These are phyloP conservation scores for Fusarium buxicola DNA, from an alignment of 2,329 filamentous ascomycete species.

Conservation along the genomic window DNA sequence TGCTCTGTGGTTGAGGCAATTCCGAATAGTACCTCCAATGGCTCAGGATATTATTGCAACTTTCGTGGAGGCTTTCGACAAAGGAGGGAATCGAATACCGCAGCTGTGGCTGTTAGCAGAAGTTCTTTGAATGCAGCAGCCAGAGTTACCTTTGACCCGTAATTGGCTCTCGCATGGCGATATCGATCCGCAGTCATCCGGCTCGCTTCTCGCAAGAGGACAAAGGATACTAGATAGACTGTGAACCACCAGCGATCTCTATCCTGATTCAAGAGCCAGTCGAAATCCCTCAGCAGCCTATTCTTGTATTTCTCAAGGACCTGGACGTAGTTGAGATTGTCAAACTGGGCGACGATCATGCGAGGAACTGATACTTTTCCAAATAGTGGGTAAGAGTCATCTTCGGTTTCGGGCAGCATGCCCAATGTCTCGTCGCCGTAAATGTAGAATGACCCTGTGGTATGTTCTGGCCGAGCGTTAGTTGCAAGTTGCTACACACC, in stretches of 20 bases:
- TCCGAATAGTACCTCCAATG: too few relatives aligned
- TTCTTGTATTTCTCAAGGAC: conserved; percentile 52
- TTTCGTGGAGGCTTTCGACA: conserved; percentile 58
- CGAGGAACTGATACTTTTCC: conserved; percentile 55
- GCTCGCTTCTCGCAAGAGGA: conserved; percentile 58
- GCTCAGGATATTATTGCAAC: conserved; percentile 61
- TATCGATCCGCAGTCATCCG: conserved; percentile 55
- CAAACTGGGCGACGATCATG: conserved; percentile 60
- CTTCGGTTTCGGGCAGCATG: conserved; percentile 51
- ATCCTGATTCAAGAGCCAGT: conserved; percentile 50
- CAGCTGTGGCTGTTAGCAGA: conserved; percentile 35
- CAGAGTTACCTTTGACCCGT: conserved; percentile 39
- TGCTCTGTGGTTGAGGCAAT: conserved; percentile 43
- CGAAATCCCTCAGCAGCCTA: conserved; percentile 51
- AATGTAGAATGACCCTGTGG: conserved; percentile 58
- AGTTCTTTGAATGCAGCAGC: not conserved
- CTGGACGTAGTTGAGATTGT: conserved; percentile 54
- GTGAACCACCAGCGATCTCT: conserved; percentile 49
- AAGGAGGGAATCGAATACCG: conserved; percentile 55
- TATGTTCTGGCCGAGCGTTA: conserved; percentile 52
- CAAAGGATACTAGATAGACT: conserved; percentile 55
- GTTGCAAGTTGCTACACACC: not conserved
- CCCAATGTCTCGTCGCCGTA: conserved; percentile 55
- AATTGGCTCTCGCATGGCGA: conserved; percentile 56
- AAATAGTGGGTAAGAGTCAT: conserved; percentile 54